phyloP scores from a whole-genome alignment of 257 asterid genomes.

The Solanum virginianum region DNA sequence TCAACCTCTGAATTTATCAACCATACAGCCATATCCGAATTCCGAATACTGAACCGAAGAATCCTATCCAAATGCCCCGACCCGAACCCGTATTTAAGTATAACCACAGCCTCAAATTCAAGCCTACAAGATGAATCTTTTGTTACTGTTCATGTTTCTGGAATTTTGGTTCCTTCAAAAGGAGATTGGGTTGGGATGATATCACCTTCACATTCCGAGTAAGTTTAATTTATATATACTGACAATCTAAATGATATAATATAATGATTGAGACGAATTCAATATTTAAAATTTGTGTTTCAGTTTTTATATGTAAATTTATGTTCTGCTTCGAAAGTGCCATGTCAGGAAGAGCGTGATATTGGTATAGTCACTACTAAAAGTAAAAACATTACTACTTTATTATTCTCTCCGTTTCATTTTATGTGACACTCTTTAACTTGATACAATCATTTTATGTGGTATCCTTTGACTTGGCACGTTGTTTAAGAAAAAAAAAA shows the following conservation, averaged over 20 bases:
- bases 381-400: too few relatives aligned
- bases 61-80: conserved; percentile 19
- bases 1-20: conserved; percentile 19
- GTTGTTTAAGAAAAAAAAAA: too few relatives aligned
- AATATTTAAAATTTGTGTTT: too few relatives aligned
- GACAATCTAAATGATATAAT: not conserved
- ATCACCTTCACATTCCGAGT: conserved; percentile 66
- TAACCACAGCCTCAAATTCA: conserved; percentile 15
- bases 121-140: conserved; percentile 37
- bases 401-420: rapidly evolving
- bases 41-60: conserved; percentile 52
- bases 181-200: conserved; percentile 76
- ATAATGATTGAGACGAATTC: too few relatives aligned
- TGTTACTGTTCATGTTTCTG: conserved; percentile 40
- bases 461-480: too few relatives aligned
- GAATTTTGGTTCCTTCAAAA: conserved; percentile 33
- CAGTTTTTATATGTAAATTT: too few relatives aligned
- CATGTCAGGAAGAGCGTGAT: too few relatives aligned
- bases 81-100: conserved; percentile 33
- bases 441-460: too few relatives aligned
- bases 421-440: too few relatives aligned
- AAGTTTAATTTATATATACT: not conserved
- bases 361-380: too few relatives aligned
- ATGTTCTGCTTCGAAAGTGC: too few relatives aligned
- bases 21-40: conserved; percentile 55